Percentiles rank a stretch among this genome's conserved stretches.
Evolutionary conservation across 2,329 filamentous ascomycete genomes (phyloP).

Genomic region (Macroventuria anomochaeta): DNA sequence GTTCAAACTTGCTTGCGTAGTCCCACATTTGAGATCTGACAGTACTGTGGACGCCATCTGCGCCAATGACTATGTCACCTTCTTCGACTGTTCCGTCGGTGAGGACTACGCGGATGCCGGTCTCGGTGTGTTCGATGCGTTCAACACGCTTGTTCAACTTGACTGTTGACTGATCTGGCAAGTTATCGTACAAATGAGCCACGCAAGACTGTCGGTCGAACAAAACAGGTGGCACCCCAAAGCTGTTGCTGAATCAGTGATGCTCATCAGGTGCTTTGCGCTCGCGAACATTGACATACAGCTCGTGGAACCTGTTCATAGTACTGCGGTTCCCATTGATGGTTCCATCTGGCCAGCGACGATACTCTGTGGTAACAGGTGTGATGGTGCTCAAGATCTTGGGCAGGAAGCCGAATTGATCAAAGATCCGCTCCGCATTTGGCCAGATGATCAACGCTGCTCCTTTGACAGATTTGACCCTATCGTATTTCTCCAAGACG

Average conservation of each 20-base stretch:
- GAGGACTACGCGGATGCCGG: slow-evolving; percentile 23
- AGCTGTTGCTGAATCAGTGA: slow-evolving; percentile 3
- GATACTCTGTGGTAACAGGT: slow-evolving; percentile 14
- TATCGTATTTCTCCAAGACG: slow-evolving; percentile 31
- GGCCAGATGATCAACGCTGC: slow-evolving; percentile 33
- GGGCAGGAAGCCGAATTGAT: slow-evolving; percentile 31
- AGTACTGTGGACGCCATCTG: slow-evolving; percentile 33
- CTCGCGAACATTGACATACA: neutral
- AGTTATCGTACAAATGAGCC: slow-evolving; percentile 26
- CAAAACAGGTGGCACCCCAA: slow-evolving; percentile 16
- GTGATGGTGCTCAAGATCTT: slow-evolving; percentile 15
- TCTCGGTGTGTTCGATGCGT: slow-evolving; percentile 22
- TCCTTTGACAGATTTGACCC: slow-evolving; percentile 29
- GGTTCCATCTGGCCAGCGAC: slow-evolving; percentile 26
- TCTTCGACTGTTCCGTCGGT: slow-evolving; percentile 23
- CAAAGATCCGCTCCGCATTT: slow-evolving; percentile 28
- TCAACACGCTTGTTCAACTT: slow-evolving; percentile 20
- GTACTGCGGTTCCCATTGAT: neutral
- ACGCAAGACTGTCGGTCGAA: slow-evolving; percentile 29
- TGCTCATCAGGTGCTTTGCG: neutral
- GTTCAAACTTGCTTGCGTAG: slow-evolving; percentile 18
- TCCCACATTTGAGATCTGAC: slow-evolving; percentile 33
- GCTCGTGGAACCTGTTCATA: slow-evolving; percentile 1
- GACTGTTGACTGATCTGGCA: slow-evolving; percentile 29
- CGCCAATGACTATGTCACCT: slow-evolving; percentile 34